These are phyloP conservation scores for Pisolithus orientalis DNA, from an alignment of 768 basidiomycete genomes.

Conservation along the genomic window DNA sequence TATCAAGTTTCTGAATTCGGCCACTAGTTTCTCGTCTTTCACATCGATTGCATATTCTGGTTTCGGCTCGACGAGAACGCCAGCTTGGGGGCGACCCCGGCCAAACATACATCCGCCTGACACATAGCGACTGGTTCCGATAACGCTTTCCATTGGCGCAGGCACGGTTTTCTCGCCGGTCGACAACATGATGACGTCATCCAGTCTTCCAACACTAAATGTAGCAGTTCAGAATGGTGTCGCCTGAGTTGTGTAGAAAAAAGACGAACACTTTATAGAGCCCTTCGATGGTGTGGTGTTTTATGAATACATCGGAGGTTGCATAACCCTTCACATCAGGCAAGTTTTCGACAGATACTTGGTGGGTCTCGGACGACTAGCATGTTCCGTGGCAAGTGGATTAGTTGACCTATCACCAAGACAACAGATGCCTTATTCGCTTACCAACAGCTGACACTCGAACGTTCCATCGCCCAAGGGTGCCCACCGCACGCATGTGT, in stretches of 20 bases:
- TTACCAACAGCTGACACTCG: constrained; percentile 34
- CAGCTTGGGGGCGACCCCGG: constrained; percentile 22
- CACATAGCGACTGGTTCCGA: constrained; percentile 16
- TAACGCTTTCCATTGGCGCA: constrained; percentile 27
- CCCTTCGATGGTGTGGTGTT: constrained; percentile 36
- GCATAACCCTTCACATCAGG: constrained; percentile 35
- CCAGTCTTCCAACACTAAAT: constrained; percentile 33
- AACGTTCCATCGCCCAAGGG: constrained; percentile 31
- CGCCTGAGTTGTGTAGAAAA: background rate
- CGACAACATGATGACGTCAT: constrained; percentile 28
- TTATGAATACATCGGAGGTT: constrained; percentile 37
- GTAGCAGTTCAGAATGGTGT: background rate
- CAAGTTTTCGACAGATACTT: constrained; percentile 28
- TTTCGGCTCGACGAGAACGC: constrained; percentile 28
- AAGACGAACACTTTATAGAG: constrained; percentile 37
- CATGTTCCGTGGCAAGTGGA: too few relatives aligned
- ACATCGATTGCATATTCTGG: constrained; percentile 29
- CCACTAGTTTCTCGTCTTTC: constrained; percentile 19
- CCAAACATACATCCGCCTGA: constrained; percentile 36
- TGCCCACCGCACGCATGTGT: constrained; percentile 26
- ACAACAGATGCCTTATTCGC: background rate
- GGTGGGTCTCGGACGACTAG: constrained; percentile 24
- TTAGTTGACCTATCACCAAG: too few relatives aligned
- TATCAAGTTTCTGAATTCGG: constrained; percentile 30
- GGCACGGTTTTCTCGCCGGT: constrained; percentile 31